Base-by-base conservation (phyloP, 805 yeast genomes). In the Candida nanaspora region DNA sequence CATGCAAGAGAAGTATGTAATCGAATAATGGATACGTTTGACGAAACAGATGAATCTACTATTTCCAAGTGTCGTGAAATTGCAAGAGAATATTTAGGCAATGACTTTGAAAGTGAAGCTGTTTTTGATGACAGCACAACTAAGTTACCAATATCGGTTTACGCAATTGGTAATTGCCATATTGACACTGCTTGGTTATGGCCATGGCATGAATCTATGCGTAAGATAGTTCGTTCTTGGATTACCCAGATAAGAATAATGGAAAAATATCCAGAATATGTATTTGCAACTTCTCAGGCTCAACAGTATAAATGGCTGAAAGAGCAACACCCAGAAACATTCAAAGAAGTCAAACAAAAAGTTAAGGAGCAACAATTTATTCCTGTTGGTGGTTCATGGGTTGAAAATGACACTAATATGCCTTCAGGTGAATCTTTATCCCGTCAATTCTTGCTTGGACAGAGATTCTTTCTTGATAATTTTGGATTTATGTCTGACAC, bases 131-230 rank as follows among this genome's bases (percentile, higher is more conserved):
- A 69, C 23, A 65, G 42, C 40, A 55, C 41, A 51, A 61, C 53
- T 33, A 66, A 50, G 44, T 50, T 54, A 25, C 61, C 56, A 43
- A 62, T 75, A 43, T 80, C 82, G 42, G 96, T 89, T 10, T 82
- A 68, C 60, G 95, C 86, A 8, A 73, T 93, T 48, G 98, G 98
- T 33, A 86, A 93, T 59, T 93, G 98, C 59, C 98, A 89, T 60
- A 89, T 89, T 51, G 98, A 91, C 56, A 91, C 98, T 15, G 98
- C 98, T 14, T 91, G 98, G 98, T 70, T 88, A 43, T 91, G 98
- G 98, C 98, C 97, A n/a, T 91, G 83, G 68, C 97, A 95, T 2
- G 97, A 93, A 59, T 87, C 98, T 1, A 82, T 85, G 51, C 76
- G 98, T 39, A 91, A 91, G 57, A 78, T 91, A 41, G 96, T 89